Percentiles rank a stretch among this genome's conserved stretches.
These are phyloP conservation scores for Chloranthus sessilifolius DNA, from an alignment of 164 flowering plant genomes.

Conservation along the genomic window DNA sequence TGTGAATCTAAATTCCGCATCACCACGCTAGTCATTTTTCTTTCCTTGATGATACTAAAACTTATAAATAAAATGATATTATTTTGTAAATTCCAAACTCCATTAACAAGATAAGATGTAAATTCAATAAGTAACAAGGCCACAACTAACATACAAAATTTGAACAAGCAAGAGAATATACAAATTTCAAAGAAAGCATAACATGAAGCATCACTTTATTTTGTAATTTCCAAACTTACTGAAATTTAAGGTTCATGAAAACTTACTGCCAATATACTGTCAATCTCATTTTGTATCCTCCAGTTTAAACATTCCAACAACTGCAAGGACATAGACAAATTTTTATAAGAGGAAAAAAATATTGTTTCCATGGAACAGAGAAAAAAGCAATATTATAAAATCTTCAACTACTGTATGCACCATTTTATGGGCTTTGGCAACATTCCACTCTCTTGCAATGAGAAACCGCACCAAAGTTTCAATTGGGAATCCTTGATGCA, in stretches of 20 bases:
- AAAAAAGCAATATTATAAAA: neutral
- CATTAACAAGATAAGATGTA: too few species aligned
- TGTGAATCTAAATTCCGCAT: too few species aligned
- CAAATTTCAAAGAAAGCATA: too few species aligned
- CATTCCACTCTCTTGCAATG: conserved; percentile 88
- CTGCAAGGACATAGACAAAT: conserved; percentile 29
- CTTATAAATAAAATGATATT: too few species aligned
- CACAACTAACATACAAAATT: too few species aligned
- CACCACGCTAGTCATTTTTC: too few species aligned
- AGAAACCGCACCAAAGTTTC: conserved; percentile 70
- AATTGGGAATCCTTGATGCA: conserved; percentile 66
- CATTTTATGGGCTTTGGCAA: conserved; percentile 79
- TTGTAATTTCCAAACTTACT: too few species aligned
- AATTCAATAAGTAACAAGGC: too few species aligned
- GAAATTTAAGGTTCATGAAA: neutral
- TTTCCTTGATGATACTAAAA: too few species aligned
- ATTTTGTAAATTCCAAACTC: too few species aligned
- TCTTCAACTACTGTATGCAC: conserved; percentile 23
- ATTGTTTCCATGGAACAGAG: neutral
- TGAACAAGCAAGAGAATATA: too few species aligned
- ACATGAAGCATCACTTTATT: too few species aligned
- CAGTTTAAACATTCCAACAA: conserved; percentile 66
- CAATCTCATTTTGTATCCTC: conserved; percentile 80
- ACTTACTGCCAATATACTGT: conserved; percentile 66
- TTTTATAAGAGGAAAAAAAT: neutral